phyloP scores from a whole-genome alignment of 1,139 yeast species.

The Pneumocystis murina region DNA sequence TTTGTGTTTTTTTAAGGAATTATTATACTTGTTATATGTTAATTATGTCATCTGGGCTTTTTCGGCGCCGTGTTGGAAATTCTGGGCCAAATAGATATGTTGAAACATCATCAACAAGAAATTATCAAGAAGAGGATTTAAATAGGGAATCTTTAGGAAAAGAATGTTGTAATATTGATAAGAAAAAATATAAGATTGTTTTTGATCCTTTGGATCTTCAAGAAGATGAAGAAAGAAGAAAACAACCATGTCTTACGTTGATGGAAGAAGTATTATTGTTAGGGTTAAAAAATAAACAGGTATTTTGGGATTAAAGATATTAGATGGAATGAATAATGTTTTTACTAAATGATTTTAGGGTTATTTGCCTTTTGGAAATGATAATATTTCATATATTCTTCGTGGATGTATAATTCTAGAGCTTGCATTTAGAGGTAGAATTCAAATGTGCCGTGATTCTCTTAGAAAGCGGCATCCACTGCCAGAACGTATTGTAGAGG shows the following conservation, averaged over 20 bases:
- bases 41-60: neutral
- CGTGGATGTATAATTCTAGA: slow-evolving; percentile 90
- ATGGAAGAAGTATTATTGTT: slow-evolving; percentile 92
- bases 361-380: slow-evolving; percentile 93
- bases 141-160: slow-evolving; percentile 9
- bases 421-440: slow-evolving; percentile 77
- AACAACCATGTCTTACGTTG: slow-evolving; percentile 60
- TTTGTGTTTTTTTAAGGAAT: neutral
- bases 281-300: slow-evolving; percentile 84
- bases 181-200: slow-evolving; percentile 48
- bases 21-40: neutral
- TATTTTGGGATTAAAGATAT: neutral
- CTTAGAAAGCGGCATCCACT: slow-evolving; percentile 82
- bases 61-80: slow-evolving; percentile 1
- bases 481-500: slow-evolving; percentile 75
- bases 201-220: slow-evolving; percentile 63
- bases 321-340: neutral
- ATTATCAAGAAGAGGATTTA: slow-evolving; percentile 3
- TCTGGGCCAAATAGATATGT: neutral
- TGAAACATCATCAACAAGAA: slow-evolving; percentile 1
- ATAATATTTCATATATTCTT: slow-evolving; percentile 85
- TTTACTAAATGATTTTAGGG: slow-evolving; percentile 31
- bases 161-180: slow-evolving; percentile 6
- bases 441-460: slow-evolving; percentile 80
- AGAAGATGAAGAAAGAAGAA: slow-evolving; percentile 34